A percentile compares a stretch with the other conserved stretches of the same genome.
phyloP scores from a whole-genome alignment of 768 basidiomycete genomes.

The Suillus hirtellus region DNA sequence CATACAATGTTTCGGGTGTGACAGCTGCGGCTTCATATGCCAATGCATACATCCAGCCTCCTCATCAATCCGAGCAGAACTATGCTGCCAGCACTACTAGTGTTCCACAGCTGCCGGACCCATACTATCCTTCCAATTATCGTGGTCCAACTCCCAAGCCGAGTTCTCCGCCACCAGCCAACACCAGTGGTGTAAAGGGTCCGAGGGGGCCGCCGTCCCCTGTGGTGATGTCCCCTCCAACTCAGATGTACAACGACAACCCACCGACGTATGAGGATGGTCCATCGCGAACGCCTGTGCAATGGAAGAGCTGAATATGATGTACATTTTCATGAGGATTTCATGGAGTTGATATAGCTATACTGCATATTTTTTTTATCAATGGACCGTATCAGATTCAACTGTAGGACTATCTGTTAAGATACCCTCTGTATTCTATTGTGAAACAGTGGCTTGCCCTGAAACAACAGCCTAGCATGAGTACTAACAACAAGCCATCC shows the following conservation, averaged over 20 bases:
- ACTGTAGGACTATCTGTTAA: conserved; percentile 13
- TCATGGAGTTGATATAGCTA: not conserved
- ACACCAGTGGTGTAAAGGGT: conserved; percentile 46
- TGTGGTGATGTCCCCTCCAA: conserved; percentile 25
- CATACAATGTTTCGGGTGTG: conserved; percentile 38
- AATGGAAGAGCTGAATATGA: conserved; percentile 42
- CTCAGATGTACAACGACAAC: conserved; percentile 43
- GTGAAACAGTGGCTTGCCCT: conserved; percentile 3
- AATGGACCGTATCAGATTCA: conserved; percentile 21
- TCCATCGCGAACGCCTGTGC: conserved; percentile 45
- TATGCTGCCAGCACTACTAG: conserved; percentile 45
- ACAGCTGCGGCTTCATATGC: conserved; percentile 19
- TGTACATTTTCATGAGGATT: not conserved
- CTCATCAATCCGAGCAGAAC: conserved; percentile 43
- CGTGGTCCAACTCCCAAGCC: conserved; percentile 20
- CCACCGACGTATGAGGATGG: conserved; percentile 71
- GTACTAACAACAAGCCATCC: not conserved
- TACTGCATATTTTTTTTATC: conserved; percentile 6
- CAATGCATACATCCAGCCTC: conserved; percentile 18
- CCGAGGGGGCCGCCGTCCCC: conserved; percentile 39
- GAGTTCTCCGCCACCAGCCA: conserved; percentile 40
- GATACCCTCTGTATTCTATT: conserved; percentile 29
- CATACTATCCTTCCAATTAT: conserved; percentile 28
- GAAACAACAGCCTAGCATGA: not conserved
- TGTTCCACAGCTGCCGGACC: conserved; percentile 40